Percentiles rank a stretch among this genome's conserved stretches.
These are phyloP conservation scores for Alternaria angustiovoidea DNA, from an alignment of 2,329 filamentous ascomycete genomes.

Conservation along the genomic window DNA sequence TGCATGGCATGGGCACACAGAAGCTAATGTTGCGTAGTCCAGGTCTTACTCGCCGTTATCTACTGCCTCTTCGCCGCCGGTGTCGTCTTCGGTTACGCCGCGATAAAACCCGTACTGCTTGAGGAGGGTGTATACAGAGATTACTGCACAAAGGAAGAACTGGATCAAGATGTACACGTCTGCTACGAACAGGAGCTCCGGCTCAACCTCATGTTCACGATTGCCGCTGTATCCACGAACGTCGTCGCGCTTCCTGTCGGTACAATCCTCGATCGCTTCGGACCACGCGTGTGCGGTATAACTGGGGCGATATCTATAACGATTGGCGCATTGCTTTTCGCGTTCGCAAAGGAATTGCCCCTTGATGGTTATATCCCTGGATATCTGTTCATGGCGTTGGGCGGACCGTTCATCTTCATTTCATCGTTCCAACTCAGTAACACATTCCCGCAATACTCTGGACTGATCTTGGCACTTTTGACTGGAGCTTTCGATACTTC, in stretches of 20 bases:
- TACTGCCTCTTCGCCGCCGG: conserved; percentile 80
- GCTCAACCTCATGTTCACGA: conserved; percentile 91
- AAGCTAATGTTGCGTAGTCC: conserved; percentile 59
- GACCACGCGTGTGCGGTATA: conserved; percentile 78
- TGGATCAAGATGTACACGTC: conserved; percentile 42
- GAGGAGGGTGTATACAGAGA: conserved; percentile 49
- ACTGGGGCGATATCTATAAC: conserved; percentile 74
- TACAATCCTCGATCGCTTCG: conserved; percentile 82
- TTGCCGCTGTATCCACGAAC: conserved; percentile 87
- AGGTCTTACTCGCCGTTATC: conserved; percentile 72
- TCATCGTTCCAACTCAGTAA: conserved; percentile 61
- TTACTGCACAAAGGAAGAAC: conserved; percentile 47
- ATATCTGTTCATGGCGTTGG: conserved; percentile 59
- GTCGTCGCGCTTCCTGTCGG: conserved; percentile 86
- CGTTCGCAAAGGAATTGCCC: conserved; percentile 68
- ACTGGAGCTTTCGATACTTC: conserved; percentile 62
- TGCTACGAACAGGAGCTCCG: conserved; percentile 53
- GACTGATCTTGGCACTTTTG: conserved; percentile 59
- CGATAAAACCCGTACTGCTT: conserved; percentile 52
- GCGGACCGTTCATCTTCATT: conserved; percentile 61
- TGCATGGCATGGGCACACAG: background rate
- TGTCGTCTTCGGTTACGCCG: conserved; percentile 53
- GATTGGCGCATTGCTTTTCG: conserved; percentile 75
- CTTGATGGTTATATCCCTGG: conserved; percentile 72
- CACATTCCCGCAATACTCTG: conserved; percentile 60